These are phyloP conservation scores for Hypoxylon trugodes DNA, from an alignment of 495 filamentous ascomycete genomes.

Conservation along the genomic window DNA sequence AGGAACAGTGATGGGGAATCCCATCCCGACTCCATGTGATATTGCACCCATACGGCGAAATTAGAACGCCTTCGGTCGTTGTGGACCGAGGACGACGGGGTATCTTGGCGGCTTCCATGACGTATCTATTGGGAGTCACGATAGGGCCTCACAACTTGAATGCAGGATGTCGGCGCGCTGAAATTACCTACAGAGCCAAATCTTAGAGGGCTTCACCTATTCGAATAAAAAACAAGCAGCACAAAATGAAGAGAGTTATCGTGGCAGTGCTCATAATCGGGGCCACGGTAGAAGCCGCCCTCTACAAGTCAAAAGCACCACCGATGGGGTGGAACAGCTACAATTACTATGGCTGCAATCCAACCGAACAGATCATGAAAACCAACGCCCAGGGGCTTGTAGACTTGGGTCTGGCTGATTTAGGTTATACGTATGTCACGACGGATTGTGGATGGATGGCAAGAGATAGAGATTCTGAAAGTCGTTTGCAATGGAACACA, in stretches of 20 bases:
- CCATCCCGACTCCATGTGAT: background rate
- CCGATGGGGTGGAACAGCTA: constrained; percentile 63
- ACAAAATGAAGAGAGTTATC: constrained; percentile 23
- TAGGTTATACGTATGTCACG: constrained; percentile 65
- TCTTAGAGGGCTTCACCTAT: background rate
- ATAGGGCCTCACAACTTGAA: background rate
- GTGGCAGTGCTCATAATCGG: constrained; percentile 12
- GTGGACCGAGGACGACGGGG: background rate
- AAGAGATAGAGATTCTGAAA: constrained; percentile 52
- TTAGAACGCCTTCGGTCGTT: background rate
- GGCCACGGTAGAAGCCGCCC: constrained; percentile 22
- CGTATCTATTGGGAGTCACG: constrained; percentile 15
- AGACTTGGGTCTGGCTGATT: constrained; percentile 57
- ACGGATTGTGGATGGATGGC: constrained; percentile 66
- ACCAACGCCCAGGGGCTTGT: constrained; percentile 64
- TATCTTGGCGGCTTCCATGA: constrained; percentile 5
- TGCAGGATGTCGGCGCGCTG: background rate
- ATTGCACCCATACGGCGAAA: background rate
- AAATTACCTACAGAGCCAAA: background rate
- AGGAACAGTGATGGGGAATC: constrained; percentile 14
- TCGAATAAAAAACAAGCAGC: no score
- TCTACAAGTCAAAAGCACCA: constrained; percentile 31
- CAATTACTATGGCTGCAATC: constrained; percentile 61
- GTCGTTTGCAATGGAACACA: constrained; percentile 63
- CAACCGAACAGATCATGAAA: constrained; percentile 57